Evolutionary conservation across 805 yeast species (phyloP).

Genomic region (Isabelozyma gotoi): DNA sequence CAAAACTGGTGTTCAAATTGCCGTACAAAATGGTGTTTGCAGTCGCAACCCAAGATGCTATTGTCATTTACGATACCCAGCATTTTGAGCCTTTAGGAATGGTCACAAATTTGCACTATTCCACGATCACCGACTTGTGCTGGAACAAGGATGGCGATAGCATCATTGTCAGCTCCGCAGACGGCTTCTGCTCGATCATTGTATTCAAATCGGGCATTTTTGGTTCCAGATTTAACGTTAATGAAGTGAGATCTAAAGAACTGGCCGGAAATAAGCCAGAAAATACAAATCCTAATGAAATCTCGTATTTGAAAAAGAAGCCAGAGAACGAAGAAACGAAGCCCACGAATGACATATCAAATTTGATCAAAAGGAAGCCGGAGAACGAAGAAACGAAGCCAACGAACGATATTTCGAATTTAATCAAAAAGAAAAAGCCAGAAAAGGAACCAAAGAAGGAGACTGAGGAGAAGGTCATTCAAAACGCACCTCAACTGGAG

Average conservation of each 20-base stretch:
- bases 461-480: not conserved
- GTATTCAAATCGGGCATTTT: conserved; percentile 52
- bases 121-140: conserved; percentile 80
- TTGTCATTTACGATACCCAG: conserved; percentile 80
- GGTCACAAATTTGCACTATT: conserved; percentile 80
- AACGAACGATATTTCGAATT: not conserved
- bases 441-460: not conserved
- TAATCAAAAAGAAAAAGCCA: conserved; percentile 1
- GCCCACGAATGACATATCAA: not conserved
- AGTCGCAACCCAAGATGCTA: conserved; percentile 87
- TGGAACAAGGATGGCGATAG: conserved; percentile 81
- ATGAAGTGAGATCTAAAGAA: not conserved
- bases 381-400: not conserved
- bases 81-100: conserved; percentile 65
- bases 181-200: conserved; percentile 84
- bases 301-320: too few species aligned
- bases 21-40: conserved; percentile 87
- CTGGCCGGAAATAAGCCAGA: too few species aligned
- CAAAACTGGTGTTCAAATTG: conserved; percentile 45
- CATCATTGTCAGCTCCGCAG: conserved; percentile 79
- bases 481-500: too few species aligned
- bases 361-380: not conserved
- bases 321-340: not conserved
- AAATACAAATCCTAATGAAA: too few species aligned
- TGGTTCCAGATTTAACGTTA: conserved; percentile 52